Evolutionary conservation across 169 alveolate genomes (phyloP).

Genomic region (Plasmodium gonderi): DNA sequence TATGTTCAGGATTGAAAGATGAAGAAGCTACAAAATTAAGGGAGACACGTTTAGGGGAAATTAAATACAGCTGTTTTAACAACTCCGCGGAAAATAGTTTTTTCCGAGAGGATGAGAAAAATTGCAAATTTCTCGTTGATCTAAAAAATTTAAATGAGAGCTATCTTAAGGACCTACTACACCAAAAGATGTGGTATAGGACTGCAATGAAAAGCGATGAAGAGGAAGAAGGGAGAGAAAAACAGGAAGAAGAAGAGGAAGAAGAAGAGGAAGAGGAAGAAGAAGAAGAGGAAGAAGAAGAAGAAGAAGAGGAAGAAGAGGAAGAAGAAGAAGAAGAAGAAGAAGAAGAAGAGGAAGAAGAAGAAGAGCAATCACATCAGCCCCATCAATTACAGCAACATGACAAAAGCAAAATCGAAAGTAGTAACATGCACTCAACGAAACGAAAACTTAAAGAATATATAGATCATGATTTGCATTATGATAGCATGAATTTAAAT

Average conservation of each 20-base stretch:
- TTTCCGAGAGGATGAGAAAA: background rate
- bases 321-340: background rate
- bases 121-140: background rate
- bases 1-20: background rate
- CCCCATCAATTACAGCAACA: background rate
- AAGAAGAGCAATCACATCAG: background rate
- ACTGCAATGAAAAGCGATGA: background rate
- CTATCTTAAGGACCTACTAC: slow-evolving; percentile 20
- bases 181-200: slow-evolving; percentile 13
- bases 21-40: background rate
- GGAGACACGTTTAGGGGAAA: background rate
- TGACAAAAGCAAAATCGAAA: background rate
- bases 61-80: background rate
- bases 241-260: background rate
- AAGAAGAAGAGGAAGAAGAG: background rate
- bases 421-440: background rate
- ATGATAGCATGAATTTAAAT: background rate
- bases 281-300: background rate
- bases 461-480: background rate
- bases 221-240: background rate
- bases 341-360: background rate
- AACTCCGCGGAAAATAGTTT: background rate
- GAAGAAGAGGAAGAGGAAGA: background rate
- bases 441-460: background rate
- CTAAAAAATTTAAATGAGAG: slow-evolving; percentile 11